Percentiles rank a stretch among this genome's conserved stretches.
These are phyloP conservation scores for Spiromastix sp. DNA, from an alignment of 2,329 filamentous ascomycete genomes.

Conservation along the genomic window DNA sequence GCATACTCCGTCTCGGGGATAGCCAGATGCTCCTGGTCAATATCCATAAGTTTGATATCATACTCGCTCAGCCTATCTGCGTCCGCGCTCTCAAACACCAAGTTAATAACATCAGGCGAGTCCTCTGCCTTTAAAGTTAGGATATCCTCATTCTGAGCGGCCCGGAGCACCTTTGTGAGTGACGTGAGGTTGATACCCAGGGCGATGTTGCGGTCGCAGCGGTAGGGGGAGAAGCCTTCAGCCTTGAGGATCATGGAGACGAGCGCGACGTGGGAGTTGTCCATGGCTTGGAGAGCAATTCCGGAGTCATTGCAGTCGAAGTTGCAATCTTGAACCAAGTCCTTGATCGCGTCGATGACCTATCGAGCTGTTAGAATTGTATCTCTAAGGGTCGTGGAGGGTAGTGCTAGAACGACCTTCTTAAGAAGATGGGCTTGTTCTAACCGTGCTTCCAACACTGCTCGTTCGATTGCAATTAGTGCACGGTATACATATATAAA, in stretches of 20 bases:
- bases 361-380: conserved; percentile 26
- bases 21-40: conserved; percentile 97
- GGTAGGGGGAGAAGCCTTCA: conserved; percentile 87
- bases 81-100: conserved; percentile 84
- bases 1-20: conserved; percentile 99
- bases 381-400: not conserved
- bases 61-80: conserved; percentile 95
- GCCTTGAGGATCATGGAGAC: conserved; percentile 98
- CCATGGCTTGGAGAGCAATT: conserved; percentile 97
- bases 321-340: conserved; percentile 98
- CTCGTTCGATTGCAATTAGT: not conserved
- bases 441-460: conserved; percentile 94
- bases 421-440: conserved; percentile 90
- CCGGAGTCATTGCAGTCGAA: conserved; percentile 99
- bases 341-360: conserved; percentile 98
- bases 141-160: conserved; percentile 87
- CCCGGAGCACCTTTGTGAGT: conserved; percentile 92
- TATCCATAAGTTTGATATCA: conserved; percentile 99
- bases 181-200: conserved; percentile 95
- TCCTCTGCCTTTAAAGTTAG: conserved; percentile 97
- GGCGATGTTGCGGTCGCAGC: conserved; percentile 97
- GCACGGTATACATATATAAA: not conserved
- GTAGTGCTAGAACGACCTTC: conserved; percentile 54
- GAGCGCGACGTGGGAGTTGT: conserved; percentile 98
- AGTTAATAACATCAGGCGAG: conserved; percentile 86